Evolutionary conservation across 2,329 filamentous ascomycete genomes (phyloP).

Genomic region (Madurella fahalii): DNA sequence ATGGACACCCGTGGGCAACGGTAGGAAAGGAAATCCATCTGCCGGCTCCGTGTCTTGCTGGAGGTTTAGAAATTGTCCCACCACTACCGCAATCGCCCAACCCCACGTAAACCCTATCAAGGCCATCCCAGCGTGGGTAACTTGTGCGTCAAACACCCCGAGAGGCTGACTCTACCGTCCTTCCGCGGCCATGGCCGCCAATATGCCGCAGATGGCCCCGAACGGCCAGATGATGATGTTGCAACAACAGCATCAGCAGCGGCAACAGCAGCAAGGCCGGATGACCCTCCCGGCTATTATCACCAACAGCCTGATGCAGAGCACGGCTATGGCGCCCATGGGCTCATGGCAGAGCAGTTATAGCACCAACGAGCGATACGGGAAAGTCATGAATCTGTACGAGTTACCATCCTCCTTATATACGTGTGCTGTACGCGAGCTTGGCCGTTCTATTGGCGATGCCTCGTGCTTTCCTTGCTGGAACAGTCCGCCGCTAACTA

Average conservation of each 20-base stretch:
- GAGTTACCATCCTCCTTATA: slow-evolving; percentile 9
- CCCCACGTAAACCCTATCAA: no score
- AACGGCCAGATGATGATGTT: slow-evolving; percentile 43
- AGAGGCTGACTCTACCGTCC: slow-evolving; percentile 17
- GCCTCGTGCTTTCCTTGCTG: neutral
- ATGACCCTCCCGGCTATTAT: slow-evolving; percentile 5
- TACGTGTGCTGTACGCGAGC: no score
- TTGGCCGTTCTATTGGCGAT: neutral
- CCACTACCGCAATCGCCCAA: no score
- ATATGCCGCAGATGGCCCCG: slow-evolving; percentile 54
- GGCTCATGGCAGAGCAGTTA: slow-evolving; percentile 35
- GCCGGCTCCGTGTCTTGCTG: neutral
- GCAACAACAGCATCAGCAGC: slow-evolving; percentile 36
- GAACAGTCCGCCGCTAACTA: neutral
- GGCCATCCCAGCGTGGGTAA: no score
- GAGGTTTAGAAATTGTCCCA: no score
- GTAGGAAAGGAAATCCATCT: neutral
- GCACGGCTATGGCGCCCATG: slow-evolving; percentile 16
- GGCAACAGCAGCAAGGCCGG: slow-evolving; percentile 8
- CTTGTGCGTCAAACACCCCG: neutral
- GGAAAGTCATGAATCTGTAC: slow-evolving; percentile 36
- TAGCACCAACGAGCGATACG: slow-evolving; percentile 30
- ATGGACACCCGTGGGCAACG: neutral
- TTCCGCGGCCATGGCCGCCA: slow-evolving; percentile 55
- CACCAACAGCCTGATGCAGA: slow-evolving; percentile 28